A percentile compares a stretch with the other conserved stretches of the same genome.
phyloP scores from a whole-genome alignment of 768 basidiomycete genomes.

The Amanita thiersii region DNA sequence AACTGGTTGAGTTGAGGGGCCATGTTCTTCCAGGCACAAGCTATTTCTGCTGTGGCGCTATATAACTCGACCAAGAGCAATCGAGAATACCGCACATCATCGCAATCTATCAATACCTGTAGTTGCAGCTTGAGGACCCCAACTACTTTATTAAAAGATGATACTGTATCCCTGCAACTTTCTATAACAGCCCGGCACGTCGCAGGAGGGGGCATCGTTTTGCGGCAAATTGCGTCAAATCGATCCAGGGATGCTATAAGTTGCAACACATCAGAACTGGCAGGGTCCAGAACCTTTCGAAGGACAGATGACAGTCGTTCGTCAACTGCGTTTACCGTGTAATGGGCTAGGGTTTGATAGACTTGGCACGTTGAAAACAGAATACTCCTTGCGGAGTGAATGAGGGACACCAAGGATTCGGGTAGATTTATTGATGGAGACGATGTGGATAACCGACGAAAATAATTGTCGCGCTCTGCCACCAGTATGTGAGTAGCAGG shows the following conservation, averaged over 20 bases:
- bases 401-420: conserved; percentile 52
- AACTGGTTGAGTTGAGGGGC: conserved; percentile 64
- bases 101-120: conserved; percentile 60
- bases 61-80: conserved; percentile 84
- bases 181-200: conserved; percentile 76
- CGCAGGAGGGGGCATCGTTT: conserved; percentile 55
- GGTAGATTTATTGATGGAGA: conserved; percentile 67
- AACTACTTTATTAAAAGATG: conserved; percentile 82
- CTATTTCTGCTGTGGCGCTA: conserved; percentile 84
- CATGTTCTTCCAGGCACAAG: conserved; percentile 77
- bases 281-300: conserved; percentile 79
- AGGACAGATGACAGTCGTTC: conserved; percentile 77
- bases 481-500: conserved; percentile 54
- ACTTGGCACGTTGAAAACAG: conserved; percentile 90
- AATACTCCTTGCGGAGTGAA: conserved; percentile 88
- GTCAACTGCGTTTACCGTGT: conserved; percentile 74
- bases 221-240: conserved; percentile 77
- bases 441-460: conserved; percentile 80
- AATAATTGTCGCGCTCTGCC: conserved; percentile 85
- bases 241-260: conserved; percentile 86
- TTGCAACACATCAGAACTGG: conserved; percentile 70
- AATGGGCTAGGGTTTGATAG: conserved; percentile 83
- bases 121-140: conserved; percentile 76
- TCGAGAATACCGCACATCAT: conserved; percentile 83
- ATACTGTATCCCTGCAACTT: conserved; percentile 76